These are phyloP conservation scores for Rubia peregrina DNA, from an alignment of 305 asterid species.

Conservation along the genomic window DNA sequence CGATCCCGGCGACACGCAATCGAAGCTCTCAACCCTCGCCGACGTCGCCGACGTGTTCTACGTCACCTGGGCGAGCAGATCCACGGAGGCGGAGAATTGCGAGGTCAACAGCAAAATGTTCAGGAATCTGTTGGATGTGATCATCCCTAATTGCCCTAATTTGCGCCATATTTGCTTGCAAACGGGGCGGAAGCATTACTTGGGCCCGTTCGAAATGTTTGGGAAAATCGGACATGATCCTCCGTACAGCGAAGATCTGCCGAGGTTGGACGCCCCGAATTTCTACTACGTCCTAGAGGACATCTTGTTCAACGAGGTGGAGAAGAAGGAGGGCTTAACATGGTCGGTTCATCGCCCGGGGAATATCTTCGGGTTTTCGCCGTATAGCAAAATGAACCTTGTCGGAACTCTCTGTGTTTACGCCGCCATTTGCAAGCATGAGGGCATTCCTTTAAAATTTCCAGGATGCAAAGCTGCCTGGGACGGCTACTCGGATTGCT, in stretches of 20 bases:
- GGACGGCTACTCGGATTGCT: slow-evolving; percentile 34
- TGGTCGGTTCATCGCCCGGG: slow-evolving; percentile 54
- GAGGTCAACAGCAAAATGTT: slow-evolving; percentile 40
- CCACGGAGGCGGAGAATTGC: slow-evolving; percentile 36
- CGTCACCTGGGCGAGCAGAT: slow-evolving; percentile 38
- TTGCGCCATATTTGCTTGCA: slow-evolving; percentile 38
- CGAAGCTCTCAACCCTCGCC: slow-evolving; percentile 27
- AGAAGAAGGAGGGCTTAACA: slow-evolving; percentile 35
- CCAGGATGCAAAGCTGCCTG: slow-evolving; percentile 36
- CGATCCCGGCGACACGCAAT: slow-evolving; percentile 24
- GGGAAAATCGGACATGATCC: slow-evolving; percentile 37
- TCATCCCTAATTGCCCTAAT: slow-evolving; percentile 39
- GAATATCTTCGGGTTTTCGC: slow-evolving; percentile 40
- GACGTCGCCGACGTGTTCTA: slow-evolving; percentile 44
- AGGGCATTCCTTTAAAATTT: slow-evolving; percentile 29
- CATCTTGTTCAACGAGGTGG: slow-evolving; percentile 31
- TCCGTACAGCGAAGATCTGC: slow-evolving; percentile 39
- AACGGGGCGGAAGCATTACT: slow-evolving; percentile 42
- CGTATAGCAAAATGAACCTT: slow-evolving; percentile 39
- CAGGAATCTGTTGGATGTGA: slow-evolving; percentile 30
- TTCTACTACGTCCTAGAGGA: slow-evolving; percentile 46
- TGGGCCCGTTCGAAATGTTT: slow-evolving; percentile 33
- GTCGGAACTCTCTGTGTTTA: slow-evolving; percentile 39
- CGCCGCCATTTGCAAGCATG: slow-evolving; percentile 50
- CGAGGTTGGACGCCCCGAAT: slow-evolving; percentile 28